Conservation (phyloP, 2,329 filamentous ascomycete species). For the Penicillium paneum region DNA sequence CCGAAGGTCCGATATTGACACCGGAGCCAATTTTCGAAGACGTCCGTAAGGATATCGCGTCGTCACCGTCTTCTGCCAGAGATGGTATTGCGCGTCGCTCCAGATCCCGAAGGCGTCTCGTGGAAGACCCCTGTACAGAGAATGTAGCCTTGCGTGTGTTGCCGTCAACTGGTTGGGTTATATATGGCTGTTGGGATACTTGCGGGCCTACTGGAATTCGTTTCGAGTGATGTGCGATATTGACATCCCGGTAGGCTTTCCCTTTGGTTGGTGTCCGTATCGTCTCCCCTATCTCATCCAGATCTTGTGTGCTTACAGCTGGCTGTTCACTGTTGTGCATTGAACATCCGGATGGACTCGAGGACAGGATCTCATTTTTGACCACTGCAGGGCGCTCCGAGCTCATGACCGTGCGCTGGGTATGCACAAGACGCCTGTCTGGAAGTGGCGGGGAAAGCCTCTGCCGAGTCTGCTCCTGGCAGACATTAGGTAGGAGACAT, state of each 20-base stretch:
- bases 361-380: conserved; percentile 38
- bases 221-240: neutral
- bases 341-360: conserved; percentile 28
- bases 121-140: conserved; percentile 19
- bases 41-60: conserved; percentile 1
- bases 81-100: conserved; percentile 40
- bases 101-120: conserved; percentile 32
- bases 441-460: neutral
- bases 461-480: conserved; percentile 25
- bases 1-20: neutral
- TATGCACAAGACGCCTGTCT: neutral
- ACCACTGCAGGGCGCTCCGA: conserved; percentile 24
- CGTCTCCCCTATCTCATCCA: conserved; percentile 50
- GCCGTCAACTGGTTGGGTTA: conserved; percentile 31
- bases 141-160: conserved; percentile 19
- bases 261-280: conserved; percentile 44
- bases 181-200: conserved; percentile 3
- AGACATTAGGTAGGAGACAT: conserved; percentile 2
- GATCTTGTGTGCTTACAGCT: conserved; percentile 59
- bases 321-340: conserved; percentile 10
- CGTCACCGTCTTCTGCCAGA: conserved; percentile 52
- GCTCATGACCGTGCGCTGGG: conserved; percentile 1
- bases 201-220: neutral
- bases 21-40: neutral
- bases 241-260: conserved; percentile 9